Evolutionary conservation across 1,139 yeast genomes (phyloP), one percentile per base, ranked within the genome.

Genomic region (Oligophagozyma castellii): DNA sequence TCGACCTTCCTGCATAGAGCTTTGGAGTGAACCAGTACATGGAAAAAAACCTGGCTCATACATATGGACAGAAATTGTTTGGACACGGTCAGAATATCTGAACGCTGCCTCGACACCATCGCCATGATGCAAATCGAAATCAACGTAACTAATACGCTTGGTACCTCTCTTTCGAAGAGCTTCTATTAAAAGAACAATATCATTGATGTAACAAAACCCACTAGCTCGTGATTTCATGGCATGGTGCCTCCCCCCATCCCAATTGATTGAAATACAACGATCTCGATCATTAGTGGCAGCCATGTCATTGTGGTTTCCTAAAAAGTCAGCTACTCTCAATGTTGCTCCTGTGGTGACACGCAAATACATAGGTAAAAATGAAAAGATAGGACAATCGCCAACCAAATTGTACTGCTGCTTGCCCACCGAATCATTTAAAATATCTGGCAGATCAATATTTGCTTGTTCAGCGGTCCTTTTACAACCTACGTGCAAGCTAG

Each of bases 171-270:
- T 39, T 18, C 84, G 52, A 7, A 78, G 35, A 32, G 53, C 51
- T 26, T 59, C 53, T 3, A 78, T 72, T 0, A 71, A 65, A 13
- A 78, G 44, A 0, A 70, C 73, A 5, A 73, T 63, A 44, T 78
- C 92, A 40, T 78, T 77, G 5, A 75, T 56, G 42, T 78, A 78
- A 46, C 93, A 78, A 43, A 74, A 78, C 4, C 93, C 93, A 10
- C 78, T 62, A 1, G 83, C 79, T 23, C 46, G 55, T 0, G 62
- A 45, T 38, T 65, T 66, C 23, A 54, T 57, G 5, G 76, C 73
- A 49, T 78, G 93, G 44, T 78, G 92, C 29, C 92, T 51, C 1
- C 93, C 93, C 2, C 92, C 93, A 42, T 70, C 70, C 86, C 86
- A 78, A 43, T 76, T 76, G 26, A 78, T 59, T 0, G 66, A 74